Evolutionary conservation across 2,329 filamentous ascomycete genomes (phyloP), one percentile per base, ranked within the genome.

Genomic region (Claviceps sp.): DNA sequence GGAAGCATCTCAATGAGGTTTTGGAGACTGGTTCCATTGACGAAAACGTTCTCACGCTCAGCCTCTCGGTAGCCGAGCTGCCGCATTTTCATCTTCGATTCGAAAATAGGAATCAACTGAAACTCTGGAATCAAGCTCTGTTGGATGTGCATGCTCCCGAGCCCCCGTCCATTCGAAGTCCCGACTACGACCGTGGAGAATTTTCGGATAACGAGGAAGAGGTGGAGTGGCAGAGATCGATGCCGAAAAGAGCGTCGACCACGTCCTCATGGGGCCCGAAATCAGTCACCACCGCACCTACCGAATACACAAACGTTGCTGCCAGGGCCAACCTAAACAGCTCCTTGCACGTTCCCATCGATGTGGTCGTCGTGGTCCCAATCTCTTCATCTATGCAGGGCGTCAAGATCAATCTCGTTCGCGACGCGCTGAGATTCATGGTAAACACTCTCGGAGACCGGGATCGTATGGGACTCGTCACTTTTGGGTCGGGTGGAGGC

Each of bases 301-400:
- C 90, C 2, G 93, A 97, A 63, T 96, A 97, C 68, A 93, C 88
- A 42, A 86, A 77, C 64, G 81, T 86, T 42, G 77, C 78, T 62
- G 67, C 74, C 60, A 76, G 65, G 61, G 71, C 70, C 52, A 60
- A 58, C 8, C 70, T 68, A 55, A 69, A 55, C 46, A 59, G 71
- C 20, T 78, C 83, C 5, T 66, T 91, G 47, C 93, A 98, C 64
- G 88, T 97, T 16, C 91, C 93, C 1, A 80, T 97, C 50, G 93
- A 98, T 63, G 83, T 98, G 34, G 91, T 98, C 0, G 88, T 97
- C 0, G 93, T 98, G 22, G 90, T 98, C 37, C 93, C 93, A 0
- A 89, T 98, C 5, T 97, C 93, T 0, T 95, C 91, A 1, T 97
- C 93, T 0, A 98, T 97, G 91, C 93, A 97, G 68, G 93, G 93